Conservation (phyloP, 176 grass and related monocot species). For the Bolboschoenus planiculmis region DNA sequence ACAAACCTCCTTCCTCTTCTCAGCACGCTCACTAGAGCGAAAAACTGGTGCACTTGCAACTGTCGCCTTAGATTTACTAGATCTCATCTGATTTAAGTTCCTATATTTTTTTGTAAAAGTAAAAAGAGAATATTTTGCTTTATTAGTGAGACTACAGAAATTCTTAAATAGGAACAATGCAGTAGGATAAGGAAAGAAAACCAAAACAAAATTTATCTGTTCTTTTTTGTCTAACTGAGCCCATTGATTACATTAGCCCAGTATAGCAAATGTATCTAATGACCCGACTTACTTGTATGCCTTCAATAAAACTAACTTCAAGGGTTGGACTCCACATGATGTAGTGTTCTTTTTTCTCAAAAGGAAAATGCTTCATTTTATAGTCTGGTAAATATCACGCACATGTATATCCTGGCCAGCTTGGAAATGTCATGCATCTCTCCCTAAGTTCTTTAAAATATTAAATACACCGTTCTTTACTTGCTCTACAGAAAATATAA, state of each 20-base stretch:
- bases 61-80: conserved; percentile 21
- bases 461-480: neutral
- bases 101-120: conserved; percentile 23
- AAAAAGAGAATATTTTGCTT: neutral
- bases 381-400: no score
- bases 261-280: neutral
- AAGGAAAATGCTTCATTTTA: neutral
- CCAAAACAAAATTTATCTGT: neutral
- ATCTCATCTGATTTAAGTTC: conserved; percentile 21
- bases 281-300: neutral
- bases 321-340: neutral
- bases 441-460: neutral
- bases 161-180: neutral
- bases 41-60: conserved; percentile 32
- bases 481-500: neutral
- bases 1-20: conserved; percentile 42
- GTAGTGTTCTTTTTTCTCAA: neutral
- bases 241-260: neutral
- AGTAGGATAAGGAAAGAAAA: neutral
- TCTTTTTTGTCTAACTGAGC: neutral
- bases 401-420: no score
- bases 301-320: neutral
- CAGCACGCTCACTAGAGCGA: conserved; percentile 43
- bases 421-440: neutral
- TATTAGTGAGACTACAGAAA: neutral